Evolutionary conservation across 345 rosid genomes (phyloP).

Genomic region (Alliaria petiolata): DNA sequence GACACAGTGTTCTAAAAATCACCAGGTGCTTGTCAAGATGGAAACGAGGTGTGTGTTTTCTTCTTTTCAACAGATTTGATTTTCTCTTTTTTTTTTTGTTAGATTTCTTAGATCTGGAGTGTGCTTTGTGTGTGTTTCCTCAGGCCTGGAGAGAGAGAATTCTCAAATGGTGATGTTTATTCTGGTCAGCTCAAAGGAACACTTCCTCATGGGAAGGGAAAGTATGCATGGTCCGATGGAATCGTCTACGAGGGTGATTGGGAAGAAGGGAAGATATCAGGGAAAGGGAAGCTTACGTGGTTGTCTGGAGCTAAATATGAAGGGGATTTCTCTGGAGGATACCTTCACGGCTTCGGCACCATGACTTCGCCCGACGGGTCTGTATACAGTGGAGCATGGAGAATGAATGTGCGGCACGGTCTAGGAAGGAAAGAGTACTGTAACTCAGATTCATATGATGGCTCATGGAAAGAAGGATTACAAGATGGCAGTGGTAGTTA

Average conservation of each 20-base stretch:
- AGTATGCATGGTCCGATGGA: conserved; percentile 66
- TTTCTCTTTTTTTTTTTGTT: background rate
- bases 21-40: conserved; percentile 22
- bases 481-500: conserved; percentile 81
- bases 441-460: conserved; percentile 77
- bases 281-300: conserved; percentile 72
- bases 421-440: conserved; percentile 69
- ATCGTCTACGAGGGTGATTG: conserved; percentile 80
- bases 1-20: background rate
- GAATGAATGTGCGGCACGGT: conserved; percentile 83
- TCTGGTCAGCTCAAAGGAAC: conserved; percentile 53
- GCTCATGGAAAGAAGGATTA: conserved; percentile 87
- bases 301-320: conserved; percentile 69
- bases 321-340: conserved; percentile 85
- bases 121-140: background rate
- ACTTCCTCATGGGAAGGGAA: conserved; percentile 78
- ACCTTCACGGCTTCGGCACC: conserved; percentile 79
- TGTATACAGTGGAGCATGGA: conserved; percentile 70
- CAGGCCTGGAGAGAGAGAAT: conserved; percentile 48
- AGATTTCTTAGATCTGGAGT: background rate
- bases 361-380: conserved; percentile 55
- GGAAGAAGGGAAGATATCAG: conserved; percentile 83
- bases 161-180: conserved; percentile 71
- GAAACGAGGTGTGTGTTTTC: conserved; percentile 19
- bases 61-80: background rate